phyloP scores from a whole-genome alignment of 345 rosid species.

The Boechera divaricarpa region DNA sequence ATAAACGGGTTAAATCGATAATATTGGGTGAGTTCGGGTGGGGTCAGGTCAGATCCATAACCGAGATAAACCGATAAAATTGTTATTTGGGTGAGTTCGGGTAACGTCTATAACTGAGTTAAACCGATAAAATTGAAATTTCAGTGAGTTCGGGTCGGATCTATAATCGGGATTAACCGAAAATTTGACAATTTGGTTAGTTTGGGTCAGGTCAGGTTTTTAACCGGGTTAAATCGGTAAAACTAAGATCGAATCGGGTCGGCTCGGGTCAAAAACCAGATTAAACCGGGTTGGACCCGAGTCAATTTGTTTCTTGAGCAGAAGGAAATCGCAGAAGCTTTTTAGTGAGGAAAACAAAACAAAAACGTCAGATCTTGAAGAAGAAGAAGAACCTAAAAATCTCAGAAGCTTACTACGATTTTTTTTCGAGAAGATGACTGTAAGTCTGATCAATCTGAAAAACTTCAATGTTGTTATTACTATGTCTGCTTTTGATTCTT shows the following conservation, averaged over 20 bases:
- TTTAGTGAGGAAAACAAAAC: constrained; percentile 1
- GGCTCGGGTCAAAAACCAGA: neutral
- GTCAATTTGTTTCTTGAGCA: constrained; percentile 44
- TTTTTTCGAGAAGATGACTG: constrained; percentile 40
- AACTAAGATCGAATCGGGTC: neutral
- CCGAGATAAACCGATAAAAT: neutral
- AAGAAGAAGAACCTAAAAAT: constrained; percentile 6
- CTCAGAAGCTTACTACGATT: constrained; percentile 22
- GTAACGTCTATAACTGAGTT: too few species aligned
- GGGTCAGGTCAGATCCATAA: neutral
- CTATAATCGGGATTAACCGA: neutral
- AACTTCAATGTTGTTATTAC: neutral
- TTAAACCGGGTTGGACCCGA: constrained; percentile 20
- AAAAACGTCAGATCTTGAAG: constrained; percentile 37
- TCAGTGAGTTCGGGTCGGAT: too few species aligned
- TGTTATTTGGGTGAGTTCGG: neutral
- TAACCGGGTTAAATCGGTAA: neutral
- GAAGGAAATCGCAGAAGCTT: constrained; percentile 43
- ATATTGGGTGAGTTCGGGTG: neutral
- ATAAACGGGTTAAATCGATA: neutral
- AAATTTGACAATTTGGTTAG: neutral
- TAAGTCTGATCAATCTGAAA: constrained; percentile 32
- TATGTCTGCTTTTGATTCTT: neutral
- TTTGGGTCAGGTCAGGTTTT: neutral
- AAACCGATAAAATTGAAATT: neutral